These are phyloP conservation scores for Sherardia arvensis DNA, from an alignment of 257 asterid species.

Conservation along the genomic window DNA sequence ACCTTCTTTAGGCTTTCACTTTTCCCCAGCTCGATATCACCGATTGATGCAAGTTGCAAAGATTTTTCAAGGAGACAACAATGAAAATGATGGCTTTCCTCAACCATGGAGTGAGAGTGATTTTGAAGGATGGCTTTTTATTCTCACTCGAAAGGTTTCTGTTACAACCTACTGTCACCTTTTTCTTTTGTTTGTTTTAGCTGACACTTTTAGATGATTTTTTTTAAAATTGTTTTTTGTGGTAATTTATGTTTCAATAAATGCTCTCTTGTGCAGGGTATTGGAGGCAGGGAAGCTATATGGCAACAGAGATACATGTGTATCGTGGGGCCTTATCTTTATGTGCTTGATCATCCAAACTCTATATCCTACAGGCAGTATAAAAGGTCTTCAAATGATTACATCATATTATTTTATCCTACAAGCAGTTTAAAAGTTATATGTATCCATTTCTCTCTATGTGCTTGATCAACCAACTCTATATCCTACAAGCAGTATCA, in stretches of 20 bases:
- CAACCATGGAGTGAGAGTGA: constrained; percentile 93
- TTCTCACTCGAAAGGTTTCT: constrained; percentile 73
- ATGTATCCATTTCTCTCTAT: constrained; percentile 24
- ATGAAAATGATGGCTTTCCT: constrained; percentile 30
- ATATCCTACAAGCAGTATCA: constrained; percentile 61
- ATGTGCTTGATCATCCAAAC: constrained; percentile 64
- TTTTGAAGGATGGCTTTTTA: constrained; percentile 78
- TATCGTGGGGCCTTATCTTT: constrained; percentile 80
- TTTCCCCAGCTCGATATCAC: constrained; percentile 97
- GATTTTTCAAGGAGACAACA: constrained; percentile 55
- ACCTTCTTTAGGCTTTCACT: constrained; percentile 81
- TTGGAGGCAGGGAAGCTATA: constrained; percentile 95
- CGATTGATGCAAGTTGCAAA: constrained; percentile 86
- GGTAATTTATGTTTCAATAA: constrained; percentile 7
- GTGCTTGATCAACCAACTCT: constrained; percentile 63
- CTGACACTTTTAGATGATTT: background rate
- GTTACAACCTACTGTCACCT: background rate
- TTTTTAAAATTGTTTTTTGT: no score
- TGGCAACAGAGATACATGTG: constrained; percentile 95
- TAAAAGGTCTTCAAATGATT: constrained; percentile 46
- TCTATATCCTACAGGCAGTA: constrained; percentile 75
- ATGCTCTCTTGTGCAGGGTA: constrained; percentile 48
- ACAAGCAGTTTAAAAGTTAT: constrained; percentile 60
- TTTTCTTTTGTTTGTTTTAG: background rate
- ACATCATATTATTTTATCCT: constrained; percentile 16